Evolutionary conservation across 495 filamentous ascomycete genomes (phyloP).

Genomic region (Xylaria scruposa): DNA sequence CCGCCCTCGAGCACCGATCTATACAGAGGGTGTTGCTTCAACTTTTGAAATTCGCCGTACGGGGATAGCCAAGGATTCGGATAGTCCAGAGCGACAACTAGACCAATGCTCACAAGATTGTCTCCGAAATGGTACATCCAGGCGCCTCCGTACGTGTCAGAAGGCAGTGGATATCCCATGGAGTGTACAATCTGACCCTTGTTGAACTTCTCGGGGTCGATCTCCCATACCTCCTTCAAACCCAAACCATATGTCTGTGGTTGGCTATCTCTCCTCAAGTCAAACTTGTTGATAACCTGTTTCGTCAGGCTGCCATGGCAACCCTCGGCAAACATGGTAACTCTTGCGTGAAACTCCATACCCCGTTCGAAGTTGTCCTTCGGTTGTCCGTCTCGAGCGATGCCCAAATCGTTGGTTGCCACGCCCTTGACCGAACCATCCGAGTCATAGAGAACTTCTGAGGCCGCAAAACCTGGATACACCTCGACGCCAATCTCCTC

Average conservation of each 20-base stretch:
- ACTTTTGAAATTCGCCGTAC: constrained; percentile 96
- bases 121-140: constrained; percentile 99
- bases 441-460: constrained; percentile 84
- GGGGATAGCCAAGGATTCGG: constrained; percentile 95
- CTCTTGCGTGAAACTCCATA: constrained; percentile 97
- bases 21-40: constrained; percentile 96
- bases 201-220: constrained; percentile 89
- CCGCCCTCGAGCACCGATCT: constrained; percentile 83
- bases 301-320: constrained; percentile 97
- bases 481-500: constrained; percentile 99
- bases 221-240: constrained; percentile 97
- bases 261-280: constrained; percentile 86
- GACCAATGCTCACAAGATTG: constrained; percentile 91
- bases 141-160: constrained; percentile 91
- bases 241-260: constrained; percentile 95
- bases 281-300: constrained; percentile 93
- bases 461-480: constrained; percentile 94
- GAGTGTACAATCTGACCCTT: constrained; percentile 87
- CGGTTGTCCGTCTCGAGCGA: constrained; percentile 78
- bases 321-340: constrained; percentile 94
- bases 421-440: constrained; percentile 94
- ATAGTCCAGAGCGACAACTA: constrained; percentile 96
- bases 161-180: constrained; percentile 89
- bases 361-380: constrained; percentile 94
- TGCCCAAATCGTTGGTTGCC: constrained; percentile 92